These are phyloP conservation scores for Podospora comata DNA, from an alignment of 495 filamentous ascomycete genomes.

Conservation along the genomic window DNA sequence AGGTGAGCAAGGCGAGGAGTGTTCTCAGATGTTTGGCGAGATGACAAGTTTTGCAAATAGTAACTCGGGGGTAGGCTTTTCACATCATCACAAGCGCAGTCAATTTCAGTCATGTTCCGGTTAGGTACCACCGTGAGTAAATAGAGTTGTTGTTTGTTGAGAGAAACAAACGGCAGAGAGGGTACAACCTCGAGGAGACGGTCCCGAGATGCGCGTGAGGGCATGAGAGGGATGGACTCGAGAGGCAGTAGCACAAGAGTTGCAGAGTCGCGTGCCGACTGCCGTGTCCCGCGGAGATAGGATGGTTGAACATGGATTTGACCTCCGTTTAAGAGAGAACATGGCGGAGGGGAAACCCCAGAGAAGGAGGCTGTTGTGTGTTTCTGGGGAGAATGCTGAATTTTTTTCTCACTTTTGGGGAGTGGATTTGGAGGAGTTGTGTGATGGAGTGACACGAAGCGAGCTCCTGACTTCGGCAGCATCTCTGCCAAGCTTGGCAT, in stretches of 20 bases:
- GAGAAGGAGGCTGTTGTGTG: neutral
- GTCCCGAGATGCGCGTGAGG: neutral
- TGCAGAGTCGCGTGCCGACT: neutral
- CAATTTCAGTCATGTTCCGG: no score
- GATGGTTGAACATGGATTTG: neutral
- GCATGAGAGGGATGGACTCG: neutral
- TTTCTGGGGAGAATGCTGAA: neutral
- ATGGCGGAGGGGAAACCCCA: neutral
- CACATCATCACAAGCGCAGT: neutral
- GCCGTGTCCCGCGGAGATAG: slow-evolving; percentile 2
- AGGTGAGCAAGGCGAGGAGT: neutral
- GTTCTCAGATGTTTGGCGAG: no score
- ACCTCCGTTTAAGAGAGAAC: neutral
- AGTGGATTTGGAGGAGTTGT: slow-evolving; percentile 7
- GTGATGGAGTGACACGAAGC: slow-evolving; percentile 8
- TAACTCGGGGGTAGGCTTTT: neutral
- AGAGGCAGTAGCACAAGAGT: neutral
- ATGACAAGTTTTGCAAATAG: no score
- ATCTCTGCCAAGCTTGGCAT: neutral
- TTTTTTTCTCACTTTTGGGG: neutral
- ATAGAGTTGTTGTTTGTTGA: no score
- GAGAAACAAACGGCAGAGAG: neutral
- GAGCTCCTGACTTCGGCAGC: neutral
- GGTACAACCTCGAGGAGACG: neutral
- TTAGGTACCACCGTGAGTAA: no score